Percentiles rank a stretch among this genome's conserved stretches.
Evolutionary conservation across 495 filamentous ascomycete genomes (phyloP).

Genomic region (Xylaria nigripes): DNA sequence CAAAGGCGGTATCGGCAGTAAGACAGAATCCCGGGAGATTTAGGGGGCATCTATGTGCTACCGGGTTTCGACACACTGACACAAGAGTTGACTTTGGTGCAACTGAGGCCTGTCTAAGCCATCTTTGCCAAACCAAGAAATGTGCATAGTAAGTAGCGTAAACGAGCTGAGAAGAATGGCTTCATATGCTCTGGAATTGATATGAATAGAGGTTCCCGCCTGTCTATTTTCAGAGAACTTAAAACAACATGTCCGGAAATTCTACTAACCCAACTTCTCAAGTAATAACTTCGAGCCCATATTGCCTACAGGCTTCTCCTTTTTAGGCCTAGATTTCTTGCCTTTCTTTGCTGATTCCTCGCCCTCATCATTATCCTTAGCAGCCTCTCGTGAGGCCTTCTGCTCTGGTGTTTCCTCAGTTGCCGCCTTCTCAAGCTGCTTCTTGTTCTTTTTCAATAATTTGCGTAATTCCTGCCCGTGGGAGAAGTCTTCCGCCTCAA

Average conservation of each 20-base stretch:
- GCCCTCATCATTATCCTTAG: constrained; percentile 20
- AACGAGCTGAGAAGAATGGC: background rate
- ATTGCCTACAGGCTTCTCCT: constrained; percentile 40
- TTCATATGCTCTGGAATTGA: background rate
- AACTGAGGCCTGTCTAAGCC: background rate
- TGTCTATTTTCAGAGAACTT: background rate
- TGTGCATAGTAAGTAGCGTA: background rate
- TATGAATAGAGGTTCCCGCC: background rate
- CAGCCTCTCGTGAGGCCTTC: constrained; percentile 29
- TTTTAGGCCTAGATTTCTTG: constrained; percentile 28
- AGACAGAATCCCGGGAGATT: background rate
- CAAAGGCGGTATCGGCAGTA: background rate
- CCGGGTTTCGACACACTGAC: background rate
- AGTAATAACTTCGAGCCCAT: constrained; percentile 48
- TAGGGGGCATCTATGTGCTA: background rate
- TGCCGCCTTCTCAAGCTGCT: constrained; percentile 41
- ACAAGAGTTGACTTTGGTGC: background rate
- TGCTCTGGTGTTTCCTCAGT: constrained; percentile 34
- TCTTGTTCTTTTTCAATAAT: constrained; percentile 53
- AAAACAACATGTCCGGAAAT: background rate
- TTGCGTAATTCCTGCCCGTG: constrained; percentile 56
- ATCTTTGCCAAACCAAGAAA: background rate
- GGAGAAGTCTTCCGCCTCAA: constrained; percentile 72
- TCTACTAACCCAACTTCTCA: constrained; percentile 30
- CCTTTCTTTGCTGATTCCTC: constrained; percentile 29